Evolutionary conservation across 2,329 filamentous ascomycete genomes (phyloP).

Genomic region (Neophaeococcomyces mojaviensis): DNA sequence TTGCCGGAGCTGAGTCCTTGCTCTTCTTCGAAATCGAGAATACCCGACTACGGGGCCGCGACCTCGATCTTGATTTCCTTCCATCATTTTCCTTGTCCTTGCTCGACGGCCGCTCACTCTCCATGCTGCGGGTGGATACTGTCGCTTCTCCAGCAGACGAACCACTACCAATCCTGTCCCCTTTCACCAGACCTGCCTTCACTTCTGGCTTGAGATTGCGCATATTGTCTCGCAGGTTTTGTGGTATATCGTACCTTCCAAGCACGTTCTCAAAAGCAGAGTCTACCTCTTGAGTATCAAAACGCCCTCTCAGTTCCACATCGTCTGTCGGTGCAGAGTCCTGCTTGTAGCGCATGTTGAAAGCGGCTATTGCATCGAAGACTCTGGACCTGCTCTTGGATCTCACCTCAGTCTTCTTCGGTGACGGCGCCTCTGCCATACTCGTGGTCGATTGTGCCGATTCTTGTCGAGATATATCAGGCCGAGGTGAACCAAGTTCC

Average conservation of each 20-base stretch:
- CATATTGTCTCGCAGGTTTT: constrained; percentile 93
- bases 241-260: constrained; percentile 85
- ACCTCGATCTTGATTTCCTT: constrained; percentile 40
- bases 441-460: neutral
- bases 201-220: constrained; percentile 77
- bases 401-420: constrained; percentile 9
- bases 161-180: constrained; percentile 67
- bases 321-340: constrained; percentile 4
- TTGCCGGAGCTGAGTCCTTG: constrained; percentile 57
- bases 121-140: constrained; percentile 30
- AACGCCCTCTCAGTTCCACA: neutral
- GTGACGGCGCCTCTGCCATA: neutral
- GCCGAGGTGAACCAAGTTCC: constrained; percentile 10
- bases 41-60: constrained; percentile 59
- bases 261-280: constrained; percentile 38
- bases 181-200: constrained; percentile 91
- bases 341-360: constrained; percentile 17
- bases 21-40: constrained; percentile 66
- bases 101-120: constrained; percentile 35
- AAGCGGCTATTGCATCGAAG: constrained; percentile 19
- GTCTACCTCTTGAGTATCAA: constrained; percentile 23
- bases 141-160: constrained; percentile 31
- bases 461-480: neutral
- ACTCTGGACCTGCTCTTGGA: constrained; percentile 21
- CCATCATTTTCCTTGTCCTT: constrained; percentile 34